A percentile compares a stretch with the other conserved stretches of the same genome.
Conservation (phyloP, 1,284 basidiomycete species). For the Earliella scabrosa region DNA sequence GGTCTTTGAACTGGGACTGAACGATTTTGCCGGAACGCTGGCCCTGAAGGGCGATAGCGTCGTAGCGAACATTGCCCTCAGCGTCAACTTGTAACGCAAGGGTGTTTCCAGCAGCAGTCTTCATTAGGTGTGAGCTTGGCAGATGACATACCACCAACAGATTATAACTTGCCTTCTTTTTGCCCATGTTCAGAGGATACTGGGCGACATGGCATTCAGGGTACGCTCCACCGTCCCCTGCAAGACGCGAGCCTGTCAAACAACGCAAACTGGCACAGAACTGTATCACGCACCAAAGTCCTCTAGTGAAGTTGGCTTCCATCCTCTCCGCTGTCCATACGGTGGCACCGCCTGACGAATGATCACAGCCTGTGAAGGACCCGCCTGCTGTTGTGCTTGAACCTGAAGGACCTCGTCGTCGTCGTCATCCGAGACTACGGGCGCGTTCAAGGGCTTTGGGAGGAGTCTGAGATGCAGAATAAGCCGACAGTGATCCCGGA, state of each 20-base stretch:
- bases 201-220: conserved; percentile 98
- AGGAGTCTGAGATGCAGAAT: conserved; percentile 49
- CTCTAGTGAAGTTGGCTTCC: conserved; percentile 83
- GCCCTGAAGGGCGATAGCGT: conserved; percentile 95
- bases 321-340: conserved; percentile 86
- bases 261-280: neutral
- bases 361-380: conserved; percentile 48
- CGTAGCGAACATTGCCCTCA: conserved; percentile 96
- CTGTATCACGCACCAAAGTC: conserved; percentile 73
- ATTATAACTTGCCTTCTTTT: conserved; percentile 75
- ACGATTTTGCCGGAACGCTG: conserved; percentile 85
- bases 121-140: neutral
- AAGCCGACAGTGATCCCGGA: neutral
- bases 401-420: conserved; percentile 42
- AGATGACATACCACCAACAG: neutral
- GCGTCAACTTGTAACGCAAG: conserved; percentile 95
- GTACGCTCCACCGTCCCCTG: conserved; percentile 92
- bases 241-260: conserved; percentile 6
- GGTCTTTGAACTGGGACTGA: conserved; percentile 97
- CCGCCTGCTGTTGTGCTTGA: conserved; percentile 30
- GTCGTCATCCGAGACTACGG: conserved; percentile 62
- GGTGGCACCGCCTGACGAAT: conserved; percentile 66
- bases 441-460: conserved; percentile 66
- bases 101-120: conserved; percentile 91
- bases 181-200: conserved; percentile 95